These are phyloP conservation scores for Heterobasidion parviporum DNA, from an alignment of 1,284 basidiomycete genomes.

Conservation along the genomic window DNA sequence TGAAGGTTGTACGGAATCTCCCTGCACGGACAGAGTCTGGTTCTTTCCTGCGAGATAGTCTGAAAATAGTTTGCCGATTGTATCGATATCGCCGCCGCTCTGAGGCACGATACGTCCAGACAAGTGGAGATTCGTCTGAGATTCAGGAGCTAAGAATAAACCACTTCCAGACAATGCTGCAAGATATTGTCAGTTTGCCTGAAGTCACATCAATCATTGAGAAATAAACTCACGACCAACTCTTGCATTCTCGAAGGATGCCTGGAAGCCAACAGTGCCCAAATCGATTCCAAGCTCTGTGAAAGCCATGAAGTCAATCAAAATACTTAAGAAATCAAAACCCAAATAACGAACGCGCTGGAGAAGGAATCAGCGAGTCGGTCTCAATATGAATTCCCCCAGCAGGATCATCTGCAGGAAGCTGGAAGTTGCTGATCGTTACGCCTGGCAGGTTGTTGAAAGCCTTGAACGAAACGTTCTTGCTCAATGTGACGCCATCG, in stretches of 20 bases:
- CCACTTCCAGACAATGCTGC: slow-evolving; percentile 41
- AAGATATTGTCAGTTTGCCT: neutral
- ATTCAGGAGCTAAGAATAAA: slow-evolving; percentile 45
- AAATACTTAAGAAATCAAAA: neutral
- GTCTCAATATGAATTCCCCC: slow-evolving; percentile 69
- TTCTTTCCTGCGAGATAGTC: slow-evolving; percentile 62
- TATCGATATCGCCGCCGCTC: slow-evolving; percentile 41
- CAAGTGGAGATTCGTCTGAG: slow-evolving; percentile 44
- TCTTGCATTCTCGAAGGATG: slow-evolving; percentile 44
- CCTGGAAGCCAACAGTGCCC: slow-evolving; percentile 60
- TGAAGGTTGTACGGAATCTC: slow-evolving; percentile 55
- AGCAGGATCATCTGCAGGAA: slow-evolving; percentile 55
- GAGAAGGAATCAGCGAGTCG: slow-evolving; percentile 59
- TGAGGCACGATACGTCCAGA: slow-evolving; percentile 59
- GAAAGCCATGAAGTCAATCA: slow-evolving; percentile 8
- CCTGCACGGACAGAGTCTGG: slow-evolving; percentile 51
- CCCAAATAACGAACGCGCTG: slow-evolving; percentile 33
- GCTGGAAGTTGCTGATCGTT: slow-evolving; percentile 61
- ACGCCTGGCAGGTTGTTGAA: slow-evolving; percentile 67
- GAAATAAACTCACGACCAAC: slow-evolving; percentile 57
- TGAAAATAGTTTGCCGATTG: slow-evolving; percentile 61
- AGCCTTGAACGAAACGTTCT: slow-evolving; percentile 60
- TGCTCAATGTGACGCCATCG: slow-evolving; percentile 55
- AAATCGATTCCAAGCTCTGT: slow-evolving; percentile 66
- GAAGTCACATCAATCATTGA: neutral